Base-by-base conservation (phyloP, 2,329 filamentous ascomycete genomes). In the Aspergillus sp. region DNA sequence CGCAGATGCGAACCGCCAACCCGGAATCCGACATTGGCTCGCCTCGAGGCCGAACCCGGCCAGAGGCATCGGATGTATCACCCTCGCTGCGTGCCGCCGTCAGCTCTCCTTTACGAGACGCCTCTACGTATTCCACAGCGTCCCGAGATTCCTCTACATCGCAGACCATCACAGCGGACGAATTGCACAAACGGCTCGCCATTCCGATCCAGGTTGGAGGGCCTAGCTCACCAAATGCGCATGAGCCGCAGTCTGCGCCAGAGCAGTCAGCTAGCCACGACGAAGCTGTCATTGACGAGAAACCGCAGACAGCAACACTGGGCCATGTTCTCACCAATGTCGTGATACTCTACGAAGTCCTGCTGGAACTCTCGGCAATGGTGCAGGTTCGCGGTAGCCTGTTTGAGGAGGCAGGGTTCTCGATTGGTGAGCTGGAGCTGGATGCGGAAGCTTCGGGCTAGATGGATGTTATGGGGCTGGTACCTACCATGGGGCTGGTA, bases 291-390 rank as follows among this genome's bases (percentile, higher is more conserved):
- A 33, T 40, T 7, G 44, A 51, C 7, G 55, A 56, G 29, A 52
- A 52, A 16, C 52, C 60, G 4, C 61, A 57, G 30, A 69, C 67
- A 7, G 79, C 77, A 5, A 84, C 79, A 5, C 74, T 91, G 4
- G 85, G 80, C 25, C 83, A 89, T 53, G 66, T 89, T 8, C 63
- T 91, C 40, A 89, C 83, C 4, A 91, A 89, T 53, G 75, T 82
- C 25, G 74, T 89, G 36, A 74, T 89, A 31, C 66, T 86, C 36
- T 84, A 91, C 55, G 81, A 82, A 22, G 91, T 91, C 52, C 60
- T 89, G 30, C 68, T 89, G 30, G 84, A 91, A 57, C 58, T 89
- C 35, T 78, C 82, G 2, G 80, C 81, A 15, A 58, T 88, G 46
- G 68, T 86, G 37, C 82, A 89, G 55, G 78, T 82, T 22, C 69